Base-by-base conservation (phyloP, 23 red algal species). In the Agarophyton chilense region DNA sequence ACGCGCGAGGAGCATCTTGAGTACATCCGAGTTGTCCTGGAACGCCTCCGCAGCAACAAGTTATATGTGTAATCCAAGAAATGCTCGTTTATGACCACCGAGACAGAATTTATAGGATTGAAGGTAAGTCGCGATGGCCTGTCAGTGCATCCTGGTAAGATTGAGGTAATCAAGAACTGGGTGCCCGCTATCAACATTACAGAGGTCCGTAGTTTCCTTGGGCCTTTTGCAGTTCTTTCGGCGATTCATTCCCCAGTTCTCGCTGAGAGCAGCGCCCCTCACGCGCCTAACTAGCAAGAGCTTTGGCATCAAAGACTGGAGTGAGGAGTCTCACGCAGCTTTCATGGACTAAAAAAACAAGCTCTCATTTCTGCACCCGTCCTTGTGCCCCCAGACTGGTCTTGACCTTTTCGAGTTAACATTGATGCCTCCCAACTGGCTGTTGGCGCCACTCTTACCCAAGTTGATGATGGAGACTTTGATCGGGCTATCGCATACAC, bases 101-200 rank as follows among this genome's bases (percentile, higher is more conserved):
- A 76, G 65, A 54, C 70, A n/a, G n/a, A 76, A 5, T 87, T 87
- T 54, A 41, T 87, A 16, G 83, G 35, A 10, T 62, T 87, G 8
- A 14, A 53, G 4, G 68, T 87, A 58, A 14, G 24, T 17, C 22
- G 70, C 10, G 12, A 86, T 1, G 55, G 83, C 18, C 26, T 87
- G 4, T 0, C 16, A 1, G 43, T 87, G 3, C 21, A 87, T 19
- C 44, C 39, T 4, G 68, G 70, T 32, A 75, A 87, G 44, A 2
- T 87, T 29, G 62, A 87, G 35, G 68, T 87, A 29, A 13, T 87
- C 18, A 24, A 63, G 25, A 63, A 33, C 13, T 83, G 50, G 0
- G 9, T 34, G 21, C 61, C 10, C 14, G 50, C 79, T 0, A 54
- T 22, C 38, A 42, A n/a, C 22, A 21, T 83, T 5, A 34, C 28